Base-by-base conservation (phyloP, 306 rosid genomes). In the Carpinus viminea region DNA sequence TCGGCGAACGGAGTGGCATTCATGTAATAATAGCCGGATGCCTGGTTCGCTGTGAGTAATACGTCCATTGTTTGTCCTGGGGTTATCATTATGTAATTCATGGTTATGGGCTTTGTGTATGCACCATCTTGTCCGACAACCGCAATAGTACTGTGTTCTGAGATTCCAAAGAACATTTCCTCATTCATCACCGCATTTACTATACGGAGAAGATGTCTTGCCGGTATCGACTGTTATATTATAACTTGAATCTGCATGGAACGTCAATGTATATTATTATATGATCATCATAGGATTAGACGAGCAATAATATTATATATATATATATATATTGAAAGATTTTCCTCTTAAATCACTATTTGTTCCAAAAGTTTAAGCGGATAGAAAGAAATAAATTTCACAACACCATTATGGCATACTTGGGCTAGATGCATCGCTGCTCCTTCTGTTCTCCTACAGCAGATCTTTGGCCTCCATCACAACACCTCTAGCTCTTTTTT, bases 1-100 rank as follows among this genome's bases (percentile, higher is more conserved):
- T 62, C 83, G 56, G 68, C 56, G 72, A 80, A 86, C 38, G 85
- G 83, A 18, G 82, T 82, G 31, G 91, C 78, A 55, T 83, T 76
- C 83, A 90, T 82, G 57, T 86, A 90, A 62, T 87, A 90, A 26
- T 53, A 76, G 61, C 80, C 64, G 3, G 68, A 81, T 0, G 68
- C 6, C 53, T 86, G 90, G 79, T 82, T 82, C 0, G 90, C 84
- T n/a, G 76, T 5, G 24, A 88, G 24, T 51, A 86, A 66, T 3
- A 72, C 60, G 24, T 88, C 92, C 57, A 84, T 84, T 8, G 92
- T 68, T 76, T 88, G 90, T 10, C 92, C 88, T 41, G 90, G 92
- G 12, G 88, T 26, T 70, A 88, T 88, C 72, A 80, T 28, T 36
- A 88, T 84, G 82, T 74, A 84, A 34, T 68, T 66, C 47, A 50